A percentile compares a stretch with the other conserved stretches of the same genome.
Evolutionary conservation across 2,329 filamentous ascomycete genomes (phyloP).

Genomic region (Aspergillus unguis): DNA sequence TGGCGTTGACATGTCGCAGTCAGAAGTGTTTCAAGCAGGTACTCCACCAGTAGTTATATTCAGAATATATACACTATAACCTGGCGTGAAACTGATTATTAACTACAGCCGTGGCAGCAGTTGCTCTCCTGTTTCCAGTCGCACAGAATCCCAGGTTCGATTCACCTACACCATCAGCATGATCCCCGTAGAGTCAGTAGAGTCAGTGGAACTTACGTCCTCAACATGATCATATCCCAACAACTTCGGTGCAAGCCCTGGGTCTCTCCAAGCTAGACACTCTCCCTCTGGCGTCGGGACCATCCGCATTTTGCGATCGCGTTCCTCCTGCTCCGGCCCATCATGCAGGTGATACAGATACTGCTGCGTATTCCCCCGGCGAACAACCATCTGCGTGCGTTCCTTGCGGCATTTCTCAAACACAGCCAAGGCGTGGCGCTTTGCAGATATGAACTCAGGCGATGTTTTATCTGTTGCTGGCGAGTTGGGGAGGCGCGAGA

Average conservation of each 20-base stretch:
- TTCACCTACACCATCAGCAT: not conserved
- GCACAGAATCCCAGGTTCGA: not conserved
- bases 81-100: no score
- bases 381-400: conserved; percentile 59
- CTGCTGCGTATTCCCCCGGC: conserved; percentile 60
- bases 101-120: no score
- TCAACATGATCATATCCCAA: conserved; percentile 41
- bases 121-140: no score
- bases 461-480: conserved; percentile 26
- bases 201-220: conserved; percentile 29
- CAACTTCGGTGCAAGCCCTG: conserved; percentile 36
- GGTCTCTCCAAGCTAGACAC: conserved; percentile 44
- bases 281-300: conserved; percentile 39
- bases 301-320: conserved; percentile 48
- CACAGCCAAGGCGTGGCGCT: conserved; percentile 31
- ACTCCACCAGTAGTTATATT: no score
- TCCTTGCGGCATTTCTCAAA: conserved; percentile 59
- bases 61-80: no score
- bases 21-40: no score
- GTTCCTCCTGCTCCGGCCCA: conserved; percentile 53
- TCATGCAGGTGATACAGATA: conserved; percentile 61
- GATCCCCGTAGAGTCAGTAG: not conserved
- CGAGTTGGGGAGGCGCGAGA: conserved; percentile 46
- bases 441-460: conserved; percentile 29
- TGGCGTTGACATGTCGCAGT: no score